Base-by-base conservation (phyloP, 2,329 filamentous ascomycete genomes). In the Alternaria angustiovoidea region DNA sequence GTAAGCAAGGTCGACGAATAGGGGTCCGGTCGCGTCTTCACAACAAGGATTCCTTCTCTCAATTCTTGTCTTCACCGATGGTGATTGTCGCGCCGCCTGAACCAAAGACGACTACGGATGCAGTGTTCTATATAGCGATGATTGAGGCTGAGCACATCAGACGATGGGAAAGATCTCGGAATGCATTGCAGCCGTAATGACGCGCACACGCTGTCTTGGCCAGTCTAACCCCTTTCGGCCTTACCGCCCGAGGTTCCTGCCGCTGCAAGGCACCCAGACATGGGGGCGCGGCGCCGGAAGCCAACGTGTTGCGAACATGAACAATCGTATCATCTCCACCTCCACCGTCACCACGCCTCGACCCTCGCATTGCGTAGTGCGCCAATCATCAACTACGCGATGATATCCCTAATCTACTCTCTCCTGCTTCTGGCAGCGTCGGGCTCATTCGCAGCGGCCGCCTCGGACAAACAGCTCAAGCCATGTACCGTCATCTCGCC, bases 401-500 rank as follows among this genome's bases (percentile, higher is more conserved):
- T 76, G 74, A 70, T 70, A 64, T 62, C 72, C 39, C 44, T 69
- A 48, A 61, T 72, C 51, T 58, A 65, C 36, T 71, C 70, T 28
- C 68, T 73, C 20, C 64, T 76, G 44, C 55, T 72, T 56, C 67
- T 71, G 51, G 61, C 66, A 43, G 74, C 57, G 67, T 80, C 54
- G 76, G 76, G 68, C 73, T 76, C 52, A 12, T 34, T 51, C 34
- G 57, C 57, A 36, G 18, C 53, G 16, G 74, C 79, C 24, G 68
- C 62, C 70, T 80, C 67, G 75, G 82, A 73, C 66, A 81, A 83
- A 62, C 70, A 79, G n/a, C 74, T 80, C 44, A 82, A 83, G 55
- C 84, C 87, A 63, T 90, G 88, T 74, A 88, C 87, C n/a, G 85
- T 87, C 57, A 83, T 84, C 63, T 89, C 87, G 24, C 84, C 87